Conservation (phyloP, 805 yeast genomes). For the Wickerhamiella brachini region DNA sequence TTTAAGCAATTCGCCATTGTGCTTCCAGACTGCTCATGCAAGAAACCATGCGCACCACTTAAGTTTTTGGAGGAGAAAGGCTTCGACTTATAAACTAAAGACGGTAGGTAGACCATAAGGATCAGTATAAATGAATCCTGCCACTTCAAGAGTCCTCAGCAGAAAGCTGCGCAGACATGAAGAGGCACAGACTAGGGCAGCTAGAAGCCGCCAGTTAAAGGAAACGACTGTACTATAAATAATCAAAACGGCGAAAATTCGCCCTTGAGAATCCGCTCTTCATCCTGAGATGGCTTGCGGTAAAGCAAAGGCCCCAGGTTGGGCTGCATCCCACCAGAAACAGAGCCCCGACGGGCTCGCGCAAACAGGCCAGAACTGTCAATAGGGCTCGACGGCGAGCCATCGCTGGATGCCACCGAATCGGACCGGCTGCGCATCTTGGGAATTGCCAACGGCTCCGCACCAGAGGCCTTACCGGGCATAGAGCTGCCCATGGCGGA, state of each 20-base stretch:
- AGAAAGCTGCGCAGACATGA: too few species aligned
- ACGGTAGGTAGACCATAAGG: too few species aligned
- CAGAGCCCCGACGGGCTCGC: conserved; percentile 1
- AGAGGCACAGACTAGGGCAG: too few species aligned
- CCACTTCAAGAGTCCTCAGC: too few species aligned
- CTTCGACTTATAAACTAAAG: too few species aligned
- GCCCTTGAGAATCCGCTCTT: conserved; percentile 25
- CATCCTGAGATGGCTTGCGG: conserved; percentile 24
- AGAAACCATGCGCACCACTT: too few species aligned
- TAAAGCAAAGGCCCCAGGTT: conserved; percentile 6
- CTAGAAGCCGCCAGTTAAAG: too few species aligned
- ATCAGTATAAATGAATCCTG: too few species aligned
- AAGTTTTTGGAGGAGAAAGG: too few species aligned
- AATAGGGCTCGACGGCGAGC: neutral
- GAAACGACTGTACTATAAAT: neutral
- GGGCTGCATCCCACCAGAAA: neutral
- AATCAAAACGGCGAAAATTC: conserved; percentile 13
- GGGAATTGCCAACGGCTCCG: neutral
- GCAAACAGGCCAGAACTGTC: conserved; percentile 6
- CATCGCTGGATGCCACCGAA: neutral
- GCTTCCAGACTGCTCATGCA: too few species aligned
- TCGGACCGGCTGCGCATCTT: neutral
- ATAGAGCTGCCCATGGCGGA: neutral
- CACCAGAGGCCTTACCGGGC: neutral
- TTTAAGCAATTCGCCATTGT: too few species aligned